phyloP scores from a whole-genome alignment of 176 grass and related monocot genomes.

The Aegilops speltoides region DNA sequence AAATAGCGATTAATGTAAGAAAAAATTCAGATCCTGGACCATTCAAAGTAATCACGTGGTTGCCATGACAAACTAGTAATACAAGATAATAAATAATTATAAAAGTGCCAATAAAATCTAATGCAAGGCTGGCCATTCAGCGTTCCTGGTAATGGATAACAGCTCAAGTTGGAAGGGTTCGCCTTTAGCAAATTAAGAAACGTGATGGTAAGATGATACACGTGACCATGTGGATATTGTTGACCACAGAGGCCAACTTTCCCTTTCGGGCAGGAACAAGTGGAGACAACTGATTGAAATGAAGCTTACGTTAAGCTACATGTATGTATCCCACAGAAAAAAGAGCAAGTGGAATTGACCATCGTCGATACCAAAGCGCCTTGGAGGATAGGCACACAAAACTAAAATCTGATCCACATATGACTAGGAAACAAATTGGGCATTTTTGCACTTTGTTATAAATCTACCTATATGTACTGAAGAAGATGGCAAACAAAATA shows the following conservation, averaged over 20 bases:
- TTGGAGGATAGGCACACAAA: not conserved
- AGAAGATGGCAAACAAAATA: not conserved
- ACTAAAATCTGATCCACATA: constrained; percentile 2
- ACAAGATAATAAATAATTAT: not conserved
- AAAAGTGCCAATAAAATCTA: not conserved
- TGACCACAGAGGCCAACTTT: constrained; percentile 54
- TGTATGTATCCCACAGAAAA: constrained; percentile 17
- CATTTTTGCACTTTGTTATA: not conserved
- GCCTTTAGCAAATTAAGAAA: constrained; percentile 10
- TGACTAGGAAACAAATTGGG: not conserved
- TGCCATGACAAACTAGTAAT: constrained; percentile 28
- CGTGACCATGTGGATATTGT: constrained; percentile 51
- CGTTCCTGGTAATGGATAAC: constrained; percentile 20
- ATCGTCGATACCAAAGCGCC: not conserved
- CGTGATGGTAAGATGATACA: constrained; percentile 26
- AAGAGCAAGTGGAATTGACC: constrained; percentile 21
- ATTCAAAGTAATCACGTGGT: constrained; percentile 28
- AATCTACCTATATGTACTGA: not conserved
- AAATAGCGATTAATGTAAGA: not conserved
- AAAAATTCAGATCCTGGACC: constrained; percentile 23
- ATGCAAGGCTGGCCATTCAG: not conserved
- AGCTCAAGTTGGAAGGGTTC: constrained; percentile 27
- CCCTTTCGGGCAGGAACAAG: constrained; percentile 53
- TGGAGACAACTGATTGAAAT: constrained; percentile 19
- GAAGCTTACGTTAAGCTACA: constrained; percentile 43